Percentiles rank a stretch among this genome's conserved stretches.
phyloP scores from a whole-genome alignment of 805 yeast species.

The Saturnispora hagleri region DNA sequence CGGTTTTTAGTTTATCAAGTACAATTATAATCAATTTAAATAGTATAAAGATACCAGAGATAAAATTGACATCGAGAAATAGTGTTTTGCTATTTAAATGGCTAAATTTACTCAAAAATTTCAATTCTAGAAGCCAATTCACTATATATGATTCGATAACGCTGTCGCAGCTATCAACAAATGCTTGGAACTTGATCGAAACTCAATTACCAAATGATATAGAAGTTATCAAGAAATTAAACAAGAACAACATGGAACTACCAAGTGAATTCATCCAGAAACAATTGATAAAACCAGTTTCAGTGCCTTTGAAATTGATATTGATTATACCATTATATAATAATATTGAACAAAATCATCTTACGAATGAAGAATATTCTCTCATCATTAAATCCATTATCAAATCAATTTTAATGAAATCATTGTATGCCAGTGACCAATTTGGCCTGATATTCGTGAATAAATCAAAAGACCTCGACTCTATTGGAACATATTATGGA shows the following conservation, averaged over 20 bases:
- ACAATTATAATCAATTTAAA: slow-evolving; percentile 20
- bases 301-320: slow-evolving; percentile 19
- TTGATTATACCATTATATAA: slow-evolving; percentile 21
- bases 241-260: slow-evolving; percentile 32
- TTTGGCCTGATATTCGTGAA: slow-evolving; percentile 25
- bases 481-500: slow-evolving; percentile 26
- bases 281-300: slow-evolving; percentile 34
- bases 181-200: slow-evolving; percentile 37
- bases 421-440: slow-evolving; percentile 17
- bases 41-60: slow-evolving; percentile 19
- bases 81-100: slow-evolving; percentile 22
- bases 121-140: slow-evolving; percentile 1
- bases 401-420: slow-evolving; percentile 3
- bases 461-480: slow-evolving; percentile 7
- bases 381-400: slow-evolving; percentile 12
- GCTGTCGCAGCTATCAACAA: slow-evolving; percentile 40
- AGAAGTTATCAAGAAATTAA: slow-evolving; percentile 28
- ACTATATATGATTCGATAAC: slow-evolving; percentile 18
- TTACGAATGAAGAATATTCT: slow-evolving; percentile 18
- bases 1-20: slow-evolving; percentile 17
- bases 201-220: slow-evolving; percentile 33
- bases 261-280: slow-evolving; percentile 32
- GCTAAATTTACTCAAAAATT: slow-evolving; percentile 20
- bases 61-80: slow-evolving; percentile 15
- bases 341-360: slow-evolving; percentile 13